These are phyloP conservation scores for Metschnikowia corniflorae DNA, from an alignment of 805 yeast species.

Conservation along the genomic window DNA sequence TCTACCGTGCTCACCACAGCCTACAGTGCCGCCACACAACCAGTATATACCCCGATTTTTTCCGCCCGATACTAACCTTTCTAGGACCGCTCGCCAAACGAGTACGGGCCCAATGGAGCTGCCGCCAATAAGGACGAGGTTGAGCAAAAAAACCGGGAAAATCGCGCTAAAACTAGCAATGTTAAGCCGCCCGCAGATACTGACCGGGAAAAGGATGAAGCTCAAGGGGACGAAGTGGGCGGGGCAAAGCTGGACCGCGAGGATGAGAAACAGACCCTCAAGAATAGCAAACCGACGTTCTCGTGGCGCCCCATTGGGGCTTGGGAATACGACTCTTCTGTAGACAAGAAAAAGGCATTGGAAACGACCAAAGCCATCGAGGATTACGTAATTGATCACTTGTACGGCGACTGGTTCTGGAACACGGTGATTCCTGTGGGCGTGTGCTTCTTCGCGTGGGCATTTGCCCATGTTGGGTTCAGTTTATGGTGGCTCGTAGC, in stretches of 20 bases:
- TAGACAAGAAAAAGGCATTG: constrained; percentile 27
- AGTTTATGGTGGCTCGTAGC: constrained; percentile 61
- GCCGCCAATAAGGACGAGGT: constrained; percentile 17
- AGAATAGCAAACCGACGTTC: constrained; percentile 24
- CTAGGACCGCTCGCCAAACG: constrained; percentile 9
- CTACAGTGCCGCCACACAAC: no score
- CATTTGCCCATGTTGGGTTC: constrained; percentile 57
- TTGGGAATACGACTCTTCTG: constrained; percentile 27
- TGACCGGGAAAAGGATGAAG: constrained; percentile 1
- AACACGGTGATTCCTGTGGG: constrained; percentile 63
- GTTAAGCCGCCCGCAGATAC: constrained; percentile 14
- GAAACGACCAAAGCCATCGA: constrained; percentile 39
- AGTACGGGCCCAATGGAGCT: constrained; percentile 14
- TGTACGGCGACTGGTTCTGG: constrained; percentile 70
- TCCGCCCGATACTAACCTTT: not conserved
- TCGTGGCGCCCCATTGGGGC: constrained; percentile 41
- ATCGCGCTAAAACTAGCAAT: constrained; percentile 13
- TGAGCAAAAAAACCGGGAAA: constrained; percentile 14
- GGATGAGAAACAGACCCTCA: no score
- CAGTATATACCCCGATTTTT: no score
- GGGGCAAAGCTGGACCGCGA: not conserved
- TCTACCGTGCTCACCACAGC: no score
- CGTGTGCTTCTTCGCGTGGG: constrained; percentile 71
- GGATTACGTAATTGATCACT: constrained; percentile 62
- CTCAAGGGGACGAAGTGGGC: not conserved